These are phyloP conservation scores for Manihot esculenta DNA, from an alignment of 441 rosid genomes.

Conservation along the genomic window DNA sequence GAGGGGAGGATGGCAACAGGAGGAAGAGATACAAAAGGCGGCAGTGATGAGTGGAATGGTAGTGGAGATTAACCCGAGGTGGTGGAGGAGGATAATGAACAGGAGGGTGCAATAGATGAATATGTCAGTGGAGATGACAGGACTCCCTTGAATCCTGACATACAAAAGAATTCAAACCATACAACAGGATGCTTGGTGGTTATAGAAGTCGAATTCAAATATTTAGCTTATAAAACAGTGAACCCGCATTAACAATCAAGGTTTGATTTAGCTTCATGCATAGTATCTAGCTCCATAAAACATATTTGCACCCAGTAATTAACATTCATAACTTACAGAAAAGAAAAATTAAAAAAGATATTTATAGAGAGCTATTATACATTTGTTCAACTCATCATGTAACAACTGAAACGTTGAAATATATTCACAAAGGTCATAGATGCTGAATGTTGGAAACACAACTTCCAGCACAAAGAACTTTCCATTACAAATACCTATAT, in stretches of 20 bases:
- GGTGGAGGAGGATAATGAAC: neutral
- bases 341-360: neutral
- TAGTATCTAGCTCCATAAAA: neutral
- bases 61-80: neutral
- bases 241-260: neutral
- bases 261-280: too few relatives aligned
- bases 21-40: conserved; percentile 22
- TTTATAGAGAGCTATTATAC: neutral
- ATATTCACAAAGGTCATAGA: conserved; percentile 1
- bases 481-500: neutral
- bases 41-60: neutral
- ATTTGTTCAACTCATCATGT: neutral
- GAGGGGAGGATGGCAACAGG: too few relatives aligned
- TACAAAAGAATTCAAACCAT: too few relatives aligned
- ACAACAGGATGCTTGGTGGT: neutral
- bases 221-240: neutral
- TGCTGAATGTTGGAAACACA: conserved; percentile 1
- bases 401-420: neutral
- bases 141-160: too few relatives aligned
- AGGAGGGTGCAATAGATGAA: conserved; percentile 24
- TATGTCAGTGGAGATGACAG: conserved; percentile 29
- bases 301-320: neutral
- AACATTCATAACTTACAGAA: neutral
- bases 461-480: neutral
- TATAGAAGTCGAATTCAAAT: too few relatives aligned